Percentiles rank a stretch among this genome's conserved stretches.
phyloP scores from a whole-genome alignment of 768 basidiomycete genomes.

The Asterophora lycoperdoides region DNA sequence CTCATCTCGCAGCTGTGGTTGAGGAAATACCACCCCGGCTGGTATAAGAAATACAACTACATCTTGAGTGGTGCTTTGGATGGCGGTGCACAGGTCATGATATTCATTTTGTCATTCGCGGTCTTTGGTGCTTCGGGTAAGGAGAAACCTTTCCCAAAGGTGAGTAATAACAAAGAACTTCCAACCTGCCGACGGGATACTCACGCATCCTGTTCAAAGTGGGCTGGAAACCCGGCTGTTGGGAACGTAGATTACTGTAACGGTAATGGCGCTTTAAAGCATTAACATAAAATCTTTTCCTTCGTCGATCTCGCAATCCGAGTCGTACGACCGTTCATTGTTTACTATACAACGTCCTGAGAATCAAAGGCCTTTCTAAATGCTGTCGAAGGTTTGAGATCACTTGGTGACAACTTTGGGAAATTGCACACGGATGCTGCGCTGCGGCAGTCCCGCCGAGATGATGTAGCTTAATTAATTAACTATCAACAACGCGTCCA shows the following conservation, averaged over 20 bases:
- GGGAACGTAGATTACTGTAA: conserved; percentile 60
- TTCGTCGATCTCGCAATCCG: too few relatives aligned
- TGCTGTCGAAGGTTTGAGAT: too few relatives aligned
- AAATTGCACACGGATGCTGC: too few relatives aligned
- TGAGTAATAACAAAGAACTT: conserved; percentile 18
- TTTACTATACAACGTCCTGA: too few relatives aligned
- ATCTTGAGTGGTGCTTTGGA: conserved; percentile 63
- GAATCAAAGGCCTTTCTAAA: too few relatives aligned
- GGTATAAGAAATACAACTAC: conserved; percentile 68
- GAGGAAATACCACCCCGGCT: conserved; percentile 52
- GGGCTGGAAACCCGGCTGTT: conserved; percentile 49
- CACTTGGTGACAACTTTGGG: too few relatives aligned
- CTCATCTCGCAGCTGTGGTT: conserved; percentile 59
- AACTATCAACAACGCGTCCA: conserved; percentile 19
- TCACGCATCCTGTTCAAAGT: conserved; percentile 25
- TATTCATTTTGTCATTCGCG: conserved; percentile 60
- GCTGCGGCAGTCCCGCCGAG: too few relatives aligned
- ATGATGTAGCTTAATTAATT: too few relatives aligned
- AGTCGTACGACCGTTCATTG: too few relatives aligned
- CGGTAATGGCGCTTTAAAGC: conserved; percentile 47
- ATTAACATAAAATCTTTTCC: background rate
- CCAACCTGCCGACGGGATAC: background rate
- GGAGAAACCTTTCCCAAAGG: conserved; percentile 45
- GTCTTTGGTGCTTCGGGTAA: conserved; percentile 57
- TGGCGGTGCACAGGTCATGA: conserved; percentile 63